Evolutionary conservation across 768 basidiomycete species (phyloP).

Genomic region (Tricholoma sp.): DNA sequence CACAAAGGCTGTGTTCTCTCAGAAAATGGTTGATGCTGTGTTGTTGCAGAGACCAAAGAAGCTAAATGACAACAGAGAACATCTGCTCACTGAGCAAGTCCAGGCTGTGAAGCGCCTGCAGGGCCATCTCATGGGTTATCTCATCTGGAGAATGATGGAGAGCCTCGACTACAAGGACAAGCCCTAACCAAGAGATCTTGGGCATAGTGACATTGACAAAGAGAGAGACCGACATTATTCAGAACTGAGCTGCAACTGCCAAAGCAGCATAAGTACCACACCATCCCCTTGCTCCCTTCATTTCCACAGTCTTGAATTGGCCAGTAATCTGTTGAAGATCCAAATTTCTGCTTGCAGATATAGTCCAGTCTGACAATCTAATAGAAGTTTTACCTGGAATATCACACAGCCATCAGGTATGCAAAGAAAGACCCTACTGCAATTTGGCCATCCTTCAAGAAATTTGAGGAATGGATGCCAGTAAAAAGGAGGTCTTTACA

Average conservation of each 20-base stretch:
- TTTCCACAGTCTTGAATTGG: no score
- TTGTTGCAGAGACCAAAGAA: slow-evolving; percentile 5
- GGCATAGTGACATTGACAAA: not conserved
- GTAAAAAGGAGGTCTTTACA: no score
- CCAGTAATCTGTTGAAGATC: not conserved
- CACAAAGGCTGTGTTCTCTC: slow-evolving; percentile 5
- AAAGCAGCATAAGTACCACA: no score
- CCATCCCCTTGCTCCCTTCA: not conserved
- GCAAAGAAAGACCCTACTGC: slow-evolving; percentile 3
- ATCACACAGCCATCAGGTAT: slow-evolving; percentile 3
- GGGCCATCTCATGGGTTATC: not conserved
- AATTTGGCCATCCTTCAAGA: slow-evolving; percentile 3
- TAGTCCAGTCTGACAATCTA: no score
- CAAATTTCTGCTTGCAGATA: not conserved
- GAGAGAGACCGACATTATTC: not conserved
- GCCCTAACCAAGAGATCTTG: not conserved
- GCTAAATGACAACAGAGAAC: slow-evolving; percentile 9
- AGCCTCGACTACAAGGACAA: no score
- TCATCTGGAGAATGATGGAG: no score
- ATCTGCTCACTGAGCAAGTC: not conserved
- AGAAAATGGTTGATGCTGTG: slow-evolving; percentile 18
- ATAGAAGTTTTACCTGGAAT: slow-evolving; percentile 10
- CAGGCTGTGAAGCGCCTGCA: no score
- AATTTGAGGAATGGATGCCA: slow-evolving; percentile 5
- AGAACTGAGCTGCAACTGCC: not conserved